Evolutionary conservation across 2,329 filamentous ascomycete species (phyloP), one percentile per base, ranked within the genome.

Genomic region (Alternaria panax): DNA sequence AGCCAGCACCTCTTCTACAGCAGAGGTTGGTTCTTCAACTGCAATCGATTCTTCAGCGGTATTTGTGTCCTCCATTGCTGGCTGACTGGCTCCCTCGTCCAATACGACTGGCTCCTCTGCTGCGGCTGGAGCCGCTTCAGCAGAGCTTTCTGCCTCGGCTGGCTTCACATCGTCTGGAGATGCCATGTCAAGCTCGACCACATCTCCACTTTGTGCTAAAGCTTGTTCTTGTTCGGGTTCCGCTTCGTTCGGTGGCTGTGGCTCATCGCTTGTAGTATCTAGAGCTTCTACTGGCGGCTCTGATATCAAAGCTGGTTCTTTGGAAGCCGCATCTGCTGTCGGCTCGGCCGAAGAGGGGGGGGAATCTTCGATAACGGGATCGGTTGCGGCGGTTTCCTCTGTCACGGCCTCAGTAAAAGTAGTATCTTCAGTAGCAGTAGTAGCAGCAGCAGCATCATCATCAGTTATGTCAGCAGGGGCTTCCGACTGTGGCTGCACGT

Each of bases 341-440:
- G 55, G 30, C 47, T 57, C 56, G 12, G 12, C 34, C 20, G 50
- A 43, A 32, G 60, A 22, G 16, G 46, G 40, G 43, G 22, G 9
- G 9, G 41, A 38, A 12, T 53, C 59, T 8, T 52, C 45, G 5
- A 40, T 22, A 7, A 25, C 51, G 7, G 54, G 16, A 38, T 56
- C 57, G 14, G 16, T 27, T 3, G 41, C 22, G 1, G 34, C 7
- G 25, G 45, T 14, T 16, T 46, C 54, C 45, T 48, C 45, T 48
- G 28, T 9, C 38, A 34, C 24, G 8, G 34, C 4, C 24, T 59
- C 55, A 51, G 11, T 2, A 51, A 32, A 27, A 41, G 28, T 27
- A 18, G 50, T 24, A 16, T 53, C 58, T 24, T 50, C 30, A n/a
- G 16, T n/a, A 51, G 8, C 12, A 27, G 25, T 27, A 41, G 28